phyloP scores from a whole-genome alignment of 2,329 filamentous ascomycete genomes.

The Colletotrichum simmondsii region DNA sequence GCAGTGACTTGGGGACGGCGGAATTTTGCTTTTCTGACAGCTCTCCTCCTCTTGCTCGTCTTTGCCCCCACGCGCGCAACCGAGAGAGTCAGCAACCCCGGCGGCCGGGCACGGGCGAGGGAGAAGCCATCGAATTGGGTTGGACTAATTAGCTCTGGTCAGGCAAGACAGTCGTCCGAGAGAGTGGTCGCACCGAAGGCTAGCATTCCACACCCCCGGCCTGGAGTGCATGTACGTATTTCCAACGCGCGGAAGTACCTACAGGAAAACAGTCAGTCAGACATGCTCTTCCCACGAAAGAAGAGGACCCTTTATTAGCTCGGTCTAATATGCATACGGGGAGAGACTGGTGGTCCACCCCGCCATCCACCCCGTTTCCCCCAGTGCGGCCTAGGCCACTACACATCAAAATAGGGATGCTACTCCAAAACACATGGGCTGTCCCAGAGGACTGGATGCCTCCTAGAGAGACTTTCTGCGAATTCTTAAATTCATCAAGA shows the following conservation, averaged over 20 bases:
- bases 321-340: background rate
- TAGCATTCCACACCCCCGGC: background rate
- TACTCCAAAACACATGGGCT: background rate
- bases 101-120: conserved; percentile 8
- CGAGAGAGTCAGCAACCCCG: conserved; percentile 11
- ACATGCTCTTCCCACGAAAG: background rate
- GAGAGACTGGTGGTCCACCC: conserved; percentile 1
- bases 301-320: conserved; percentile 14
- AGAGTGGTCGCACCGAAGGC: background rate
- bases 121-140: background rate
- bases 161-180: conserved; percentile 2
- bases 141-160: conserved; percentile 4
- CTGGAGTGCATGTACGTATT: background rate
- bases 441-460: background rate
- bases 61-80: conserved; percentile 7
- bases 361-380: background rate
- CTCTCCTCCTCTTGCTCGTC: background rate
- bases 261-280: background rate
- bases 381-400: background rate
- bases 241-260: background rate
- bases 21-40: conserved; percentile 22
- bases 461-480: background rate
- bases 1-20: conserved; percentile 10
- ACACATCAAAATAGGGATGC: background rate
- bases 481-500: background rate